These are phyloP conservation scores for Cladosporium sp. DNA, from an alignment of 2,329 filamentous ascomycete species.

Conservation along the genomic window DNA sequence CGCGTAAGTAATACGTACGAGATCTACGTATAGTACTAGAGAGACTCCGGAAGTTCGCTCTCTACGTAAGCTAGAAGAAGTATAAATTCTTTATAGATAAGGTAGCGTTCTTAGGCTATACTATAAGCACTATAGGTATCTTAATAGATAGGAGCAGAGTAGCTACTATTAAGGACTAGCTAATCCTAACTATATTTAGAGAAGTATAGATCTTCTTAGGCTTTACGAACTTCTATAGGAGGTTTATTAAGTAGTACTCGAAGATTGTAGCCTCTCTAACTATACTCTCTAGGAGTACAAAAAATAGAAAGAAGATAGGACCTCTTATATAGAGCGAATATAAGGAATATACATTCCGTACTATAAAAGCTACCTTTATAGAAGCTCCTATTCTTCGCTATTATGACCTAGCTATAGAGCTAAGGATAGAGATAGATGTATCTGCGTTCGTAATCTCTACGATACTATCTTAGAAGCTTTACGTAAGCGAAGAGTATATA, in stretches of 20 bases:
- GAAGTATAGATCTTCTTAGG: neutral
- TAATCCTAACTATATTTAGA: neutral
- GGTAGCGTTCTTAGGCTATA: slow-evolving; percentile 35
- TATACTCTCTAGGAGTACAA: no score
- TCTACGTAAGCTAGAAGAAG: slow-evolving; percentile 24
- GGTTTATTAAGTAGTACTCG: slow-evolving; percentile 11
- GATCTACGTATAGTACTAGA: slow-evolving; percentile 5
- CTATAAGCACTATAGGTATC: slow-evolving; percentile 30
- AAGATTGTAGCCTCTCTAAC: no score
- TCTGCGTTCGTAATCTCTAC: slow-evolving; percentile 14
- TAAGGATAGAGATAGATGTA: neutral
- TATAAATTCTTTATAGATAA: slow-evolving; percentile 33
- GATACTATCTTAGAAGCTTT: neutral
- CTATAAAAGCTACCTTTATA: neutral
- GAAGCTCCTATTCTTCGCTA: neutral
- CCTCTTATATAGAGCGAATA: no score
- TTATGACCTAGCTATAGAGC: neutral
- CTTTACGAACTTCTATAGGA: neutral
- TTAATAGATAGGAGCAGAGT: slow-evolving; percentile 33
- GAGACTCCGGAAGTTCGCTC: neutral
- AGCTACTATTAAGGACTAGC: slow-evolving; percentile 24
- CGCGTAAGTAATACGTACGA: slow-evolving; percentile 23
- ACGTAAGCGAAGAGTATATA: slow-evolving; percentile 7
- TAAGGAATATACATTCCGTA: neutral
- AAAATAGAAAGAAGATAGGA: no score